These are phyloP conservation scores for Puccinia sorghi DNA, from an alignment of 1,284 basidiomycete species.

Conservation along the genomic window DNA sequence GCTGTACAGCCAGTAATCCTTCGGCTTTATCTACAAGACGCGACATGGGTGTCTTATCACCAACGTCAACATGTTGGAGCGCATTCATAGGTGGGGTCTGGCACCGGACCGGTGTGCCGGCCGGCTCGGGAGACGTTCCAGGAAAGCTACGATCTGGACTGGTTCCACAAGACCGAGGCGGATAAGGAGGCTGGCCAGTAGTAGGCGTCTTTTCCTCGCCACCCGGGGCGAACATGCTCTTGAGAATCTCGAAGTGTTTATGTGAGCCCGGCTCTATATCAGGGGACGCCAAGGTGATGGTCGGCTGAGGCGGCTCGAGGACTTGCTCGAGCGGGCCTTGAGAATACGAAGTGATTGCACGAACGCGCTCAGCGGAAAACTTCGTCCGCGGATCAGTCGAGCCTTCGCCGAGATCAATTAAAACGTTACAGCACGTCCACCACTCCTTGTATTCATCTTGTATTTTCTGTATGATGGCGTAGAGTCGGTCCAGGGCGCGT, in stretches of 20 bases:
- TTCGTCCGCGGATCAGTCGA: conserved; percentile 20
- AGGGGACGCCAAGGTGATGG: background rate
- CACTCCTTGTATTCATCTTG: conserved; percentile 45
- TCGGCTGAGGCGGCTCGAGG: background rate
- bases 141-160: background rate
- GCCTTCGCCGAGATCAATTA: conserved; percentile 50
- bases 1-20: background rate
- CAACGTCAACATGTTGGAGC: background rate
- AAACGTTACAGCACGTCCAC: conserved; percentile 48
- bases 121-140: background rate
- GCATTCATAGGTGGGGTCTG: conserved; percentile 19
- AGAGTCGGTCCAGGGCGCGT: conserved; percentile 22
- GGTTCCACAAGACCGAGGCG: background rate
- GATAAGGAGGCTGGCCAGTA: background rate
- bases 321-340: background rate
- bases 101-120: background rate
- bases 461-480: conserved; percentile 29
- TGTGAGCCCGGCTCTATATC: background rate
- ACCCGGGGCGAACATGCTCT: conserved; percentile 46
- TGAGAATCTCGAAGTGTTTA: conserved; percentile 47
- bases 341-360: conserved; percentile 7
- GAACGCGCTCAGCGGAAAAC: conserved; percentile 12
- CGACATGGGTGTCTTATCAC: conserved; percentile 20
- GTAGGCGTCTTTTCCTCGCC: background rate
- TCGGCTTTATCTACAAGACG: background rate